These are phyloP conservation scores for Scenedesmus sp. DNA, from an alignment of 163 green algal species.

Conservation along the genomic window DNA sequence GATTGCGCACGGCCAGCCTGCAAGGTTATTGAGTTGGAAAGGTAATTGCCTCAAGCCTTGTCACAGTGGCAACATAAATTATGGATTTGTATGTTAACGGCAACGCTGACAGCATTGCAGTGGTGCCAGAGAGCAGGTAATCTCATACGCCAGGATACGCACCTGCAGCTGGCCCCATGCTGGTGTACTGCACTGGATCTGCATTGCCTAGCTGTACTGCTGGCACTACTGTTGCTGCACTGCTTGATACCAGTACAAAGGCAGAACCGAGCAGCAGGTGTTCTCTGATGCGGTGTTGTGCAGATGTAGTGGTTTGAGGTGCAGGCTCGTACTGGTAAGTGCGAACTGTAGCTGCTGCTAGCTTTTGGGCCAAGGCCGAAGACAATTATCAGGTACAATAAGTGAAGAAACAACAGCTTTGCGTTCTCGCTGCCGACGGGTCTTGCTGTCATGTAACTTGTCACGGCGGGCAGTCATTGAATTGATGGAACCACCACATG, in stretches of 20 bases:
- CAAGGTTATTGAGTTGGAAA: background rate
- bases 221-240: background rate
- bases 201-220: background rate
- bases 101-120: background rate
- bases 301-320: background rate
- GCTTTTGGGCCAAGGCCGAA: too few relatives aligned
- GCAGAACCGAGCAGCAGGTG: background rate
- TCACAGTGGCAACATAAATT: background rate
- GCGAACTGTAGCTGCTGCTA: background rate
- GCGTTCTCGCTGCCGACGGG: background rate
- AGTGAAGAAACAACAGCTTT: too few relatives aligned
- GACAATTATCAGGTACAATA: background rate
- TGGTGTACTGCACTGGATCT: background rate
- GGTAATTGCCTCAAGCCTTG: background rate
- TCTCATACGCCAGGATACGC: background rate
- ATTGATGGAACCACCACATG: background rate
- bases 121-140: background rate
- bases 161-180: background rate
- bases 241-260: background rate
- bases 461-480: background rate
- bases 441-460: constrained; percentile 4
- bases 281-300: background rate
- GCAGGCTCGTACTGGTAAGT: background rate
- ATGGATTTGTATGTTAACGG: background rate
- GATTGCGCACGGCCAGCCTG: background rate